Percentiles rank a stretch among this genome's conserved stretches.
These are phyloP conservation scores for Oryza meridionalis DNA, from an alignment of 176 grass and related monocot species.

Conservation along the genomic window DNA sequence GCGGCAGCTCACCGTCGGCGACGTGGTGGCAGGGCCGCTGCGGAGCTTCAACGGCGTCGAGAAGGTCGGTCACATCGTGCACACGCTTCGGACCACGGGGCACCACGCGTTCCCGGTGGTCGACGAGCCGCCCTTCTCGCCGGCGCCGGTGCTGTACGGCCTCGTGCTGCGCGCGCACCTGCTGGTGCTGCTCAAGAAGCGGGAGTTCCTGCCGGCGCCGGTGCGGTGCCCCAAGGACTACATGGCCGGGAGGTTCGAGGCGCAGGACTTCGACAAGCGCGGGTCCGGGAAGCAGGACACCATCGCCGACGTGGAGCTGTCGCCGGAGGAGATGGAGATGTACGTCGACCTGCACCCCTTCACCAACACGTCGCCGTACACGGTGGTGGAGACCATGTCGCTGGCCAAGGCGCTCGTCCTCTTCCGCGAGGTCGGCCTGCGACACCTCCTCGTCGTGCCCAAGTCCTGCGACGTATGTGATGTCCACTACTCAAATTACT, in stretches of 20 bases:
- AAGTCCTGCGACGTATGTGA: conserved; percentile 67
- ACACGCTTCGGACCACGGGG: conserved; percentile 65
- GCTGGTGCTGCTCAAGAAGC: conserved; percentile 75
- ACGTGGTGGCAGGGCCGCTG: conserved; percentile 76
- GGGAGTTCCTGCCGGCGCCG: conserved; percentile 49
- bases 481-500: neutral
- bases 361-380: conserved; percentile 93
- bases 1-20: conserved; percentile 80
- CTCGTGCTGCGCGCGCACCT: conserved; percentile 82
- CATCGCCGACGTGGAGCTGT: conserved; percentile 57
- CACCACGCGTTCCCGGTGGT: conserved; percentile 96
- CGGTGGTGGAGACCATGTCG: conserved; percentile 94
- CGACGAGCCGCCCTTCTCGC: conserved; percentile 68
- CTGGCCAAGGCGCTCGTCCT: conserved; percentile 90
- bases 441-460: conserved; percentile 85
- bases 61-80: conserved; percentile 76
- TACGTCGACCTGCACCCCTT: conserved; percentile 92
- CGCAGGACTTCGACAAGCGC: conserved; percentile 81
- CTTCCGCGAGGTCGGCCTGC: conserved; percentile 91
- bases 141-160: conserved; percentile 64
- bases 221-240: conserved; percentile 35
- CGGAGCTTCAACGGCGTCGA: conserved; percentile 69
- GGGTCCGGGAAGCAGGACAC: conserved; percentile 79
- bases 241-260: conserved; percentile 54
- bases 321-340: conserved; percentile 95